Base-by-base conservation (phyloP, 176 grass and related monocot genomes). In the Musa troglodytarum region DNA sequence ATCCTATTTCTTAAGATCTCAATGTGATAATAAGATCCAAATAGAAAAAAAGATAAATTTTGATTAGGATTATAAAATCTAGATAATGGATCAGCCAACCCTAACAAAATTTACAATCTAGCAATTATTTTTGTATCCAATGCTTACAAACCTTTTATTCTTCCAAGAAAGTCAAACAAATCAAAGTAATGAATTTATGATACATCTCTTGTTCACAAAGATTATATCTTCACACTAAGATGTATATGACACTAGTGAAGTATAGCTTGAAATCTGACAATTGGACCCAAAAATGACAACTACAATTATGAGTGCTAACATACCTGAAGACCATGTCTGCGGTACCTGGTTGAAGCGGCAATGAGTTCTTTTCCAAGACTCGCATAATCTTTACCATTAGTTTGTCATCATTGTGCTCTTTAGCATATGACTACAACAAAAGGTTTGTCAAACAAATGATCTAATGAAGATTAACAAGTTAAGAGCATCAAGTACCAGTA, bases 301-400 rank as follows among this genome's bases (percentile, higher is more conserved):
- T 14, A 17, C 63, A 49, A 54, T 68, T 3, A 49, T 12, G 62
- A 26, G 10, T 5, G 34, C 43, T 1, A 78, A 72, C n/a, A 76
- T 73, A 94, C 95, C 84, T 87, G 69, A 94, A 94, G 50, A 99
- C 80, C 68, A 91, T 89, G 76, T 99, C 90, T 84, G 84, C 90
- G 59, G 95, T 99, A 75, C 95, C 90, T 34, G 95, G 74, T 72
- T 99, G 90, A 85, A 89, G 67, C 2, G 82, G 90, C 71, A 99
- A 79, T 5, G 61, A 89, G 71, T 92, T 94, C 56, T 65, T 89
- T 68, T 26, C 19, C 63, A 99, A 80, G 51, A 80, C 73, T 74
- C 78, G 49, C 80, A 94, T 82, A 79, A 92, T 83, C 52, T 52
- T 87, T 74, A 68, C 82, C 95, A 94, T 91, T 62, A 94, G 78